Percentiles rank a stretch among this genome's conserved stretches.
Evolutionary conservation across 2,329 filamentous ascomycete genomes (phyloP).

Genomic region (Trichoderma semiorbis): DNA sequence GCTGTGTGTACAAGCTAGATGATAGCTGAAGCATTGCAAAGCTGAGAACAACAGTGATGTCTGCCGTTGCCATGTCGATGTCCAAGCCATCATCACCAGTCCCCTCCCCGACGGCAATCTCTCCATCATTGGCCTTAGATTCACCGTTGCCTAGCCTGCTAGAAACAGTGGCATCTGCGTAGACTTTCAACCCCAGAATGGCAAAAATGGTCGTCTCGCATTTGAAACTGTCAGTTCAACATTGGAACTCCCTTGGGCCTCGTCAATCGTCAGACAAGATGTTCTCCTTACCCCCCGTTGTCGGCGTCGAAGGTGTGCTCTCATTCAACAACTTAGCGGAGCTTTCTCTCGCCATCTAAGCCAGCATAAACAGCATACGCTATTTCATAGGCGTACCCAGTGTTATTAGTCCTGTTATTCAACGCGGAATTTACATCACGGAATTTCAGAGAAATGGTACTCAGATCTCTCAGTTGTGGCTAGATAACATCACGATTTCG

Average conservation of each 20-base stretch:
- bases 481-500: constrained; percentile 59
- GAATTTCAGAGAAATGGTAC: too few relatives aligned
- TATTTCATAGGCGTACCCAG: too few relatives aligned
- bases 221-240: constrained; percentile 52
- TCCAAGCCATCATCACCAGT: constrained; percentile 59
- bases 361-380: constrained; percentile 60
- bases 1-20: background rate
- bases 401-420: too few relatives aligned
- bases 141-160: constrained; percentile 61
- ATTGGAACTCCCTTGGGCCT: constrained; percentile 43
- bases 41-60: background rate
- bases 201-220: constrained; percentile 51
- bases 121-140: constrained; percentile 52
- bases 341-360: constrained; percentile 55
- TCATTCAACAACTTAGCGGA: constrained; percentile 56
- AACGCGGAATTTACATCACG: too few relatives aligned
- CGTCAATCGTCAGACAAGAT: constrained; percentile 35
- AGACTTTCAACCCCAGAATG: constrained; percentile 54
- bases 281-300: constrained; percentile 38
- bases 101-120: constrained; percentile 52
- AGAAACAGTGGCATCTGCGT: constrained; percentile 59
- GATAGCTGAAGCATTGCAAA: background rate
- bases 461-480: constrained; percentile 55
- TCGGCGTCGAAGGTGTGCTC: constrained; percentile 52
- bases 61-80: constrained; percentile 42